phyloP scores from a whole-genome alignment of 108 stramenopile genomes.

The Conticribra weissflogii region DNA sequence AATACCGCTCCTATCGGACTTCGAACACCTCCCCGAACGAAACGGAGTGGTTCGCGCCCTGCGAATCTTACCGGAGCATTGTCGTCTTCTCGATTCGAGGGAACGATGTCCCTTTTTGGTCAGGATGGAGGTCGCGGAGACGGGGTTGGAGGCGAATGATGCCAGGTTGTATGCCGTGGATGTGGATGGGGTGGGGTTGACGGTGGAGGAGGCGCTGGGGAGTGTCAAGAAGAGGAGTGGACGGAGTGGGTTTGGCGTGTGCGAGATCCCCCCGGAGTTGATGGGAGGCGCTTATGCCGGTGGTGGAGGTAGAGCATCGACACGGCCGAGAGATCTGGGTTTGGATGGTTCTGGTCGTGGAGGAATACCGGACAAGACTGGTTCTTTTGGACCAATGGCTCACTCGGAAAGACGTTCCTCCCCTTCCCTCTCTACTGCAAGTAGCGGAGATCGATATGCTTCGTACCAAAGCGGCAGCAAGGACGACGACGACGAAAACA shows the following conservation, averaged over 20 bases:
- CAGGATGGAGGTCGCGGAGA: constrained; percentile 82
- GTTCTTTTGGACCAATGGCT: too few species aligned
- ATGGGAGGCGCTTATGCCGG: constrained; percentile 20
- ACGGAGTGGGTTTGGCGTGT: constrained; percentile 37
- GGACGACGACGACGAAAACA: background rate
- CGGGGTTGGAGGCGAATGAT: constrained; percentile 79
- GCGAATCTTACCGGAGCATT: constrained; percentile 72
- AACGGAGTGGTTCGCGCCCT: constrained; percentile 76
- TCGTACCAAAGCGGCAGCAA: background rate
- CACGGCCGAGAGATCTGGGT: background rate
- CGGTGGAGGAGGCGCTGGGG: constrained; percentile 76
- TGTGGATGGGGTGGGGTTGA: constrained; percentile 60
- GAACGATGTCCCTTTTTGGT: constrained; percentile 86
- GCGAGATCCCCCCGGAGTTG: constrained; percentile 52
- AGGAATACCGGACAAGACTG: too few species aligned
- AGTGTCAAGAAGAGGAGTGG: too few species aligned
- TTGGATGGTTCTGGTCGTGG: background rate
- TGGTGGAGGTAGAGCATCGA: constrained; percentile 1
- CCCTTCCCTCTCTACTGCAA: background rate
- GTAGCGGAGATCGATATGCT: background rate
- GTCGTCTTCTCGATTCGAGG: constrained; percentile 69
- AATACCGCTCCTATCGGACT: constrained; percentile 16
- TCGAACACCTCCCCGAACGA: constrained; percentile 32
- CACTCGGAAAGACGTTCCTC: background rate
- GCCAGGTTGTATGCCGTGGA: constrained; percentile 73